Evolutionary conservation across 495 filamentous ascomycete species (phyloP), one percentile per base, ranked within the genome.

Genomic region (Peziza echinospora): DNA sequence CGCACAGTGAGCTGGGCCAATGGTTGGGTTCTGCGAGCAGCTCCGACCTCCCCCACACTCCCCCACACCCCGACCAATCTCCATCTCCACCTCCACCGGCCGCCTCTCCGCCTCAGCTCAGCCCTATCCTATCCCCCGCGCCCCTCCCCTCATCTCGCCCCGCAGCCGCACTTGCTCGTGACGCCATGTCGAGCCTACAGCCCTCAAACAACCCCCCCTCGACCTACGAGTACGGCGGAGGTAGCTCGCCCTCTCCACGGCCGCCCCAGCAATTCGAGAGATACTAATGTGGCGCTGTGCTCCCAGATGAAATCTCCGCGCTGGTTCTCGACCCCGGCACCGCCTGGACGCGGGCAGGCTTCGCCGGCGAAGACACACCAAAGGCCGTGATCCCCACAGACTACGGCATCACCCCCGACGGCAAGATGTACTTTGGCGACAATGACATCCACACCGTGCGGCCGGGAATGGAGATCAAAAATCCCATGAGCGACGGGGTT

Each of bases 311-410:
- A 64, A 84, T 97, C 44, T 89, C 84, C 13, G 89, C 89, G 22
- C 82, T 97, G 57, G 82, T 97, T 21, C 82, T 97, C 54, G 89
- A 97, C 57, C 81, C 91, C 3, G 89, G 91, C 37, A 93, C 81
- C 65, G 82, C 78, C 41, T 80, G 75, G 55, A 83, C 77, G 13
- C 87, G 91, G 65, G 91, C 86, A 47, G 89, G 89, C 51, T 96
- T 93, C 60, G 89, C 89, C 3, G 89, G 91, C 54, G 89, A 97
- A 77, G 89, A 97, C 65, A 76, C 81, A 3, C 89, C 89, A 47
- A 97, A 96, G 69, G 83, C 83, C 11, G 73, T 96, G 43, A 69
- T 91, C 39, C 84, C 87, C 16, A 84, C 83, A 24, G 80, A 80
- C 65, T 96, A 93, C 61, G 82, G 76, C 51, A 52, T 48, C 17